Evolutionary conservation across 1,284 basidiomycete species (phyloP), one percentile per base, ranked within the genome.

Genomic region (Leccinum solheimii): DNA sequence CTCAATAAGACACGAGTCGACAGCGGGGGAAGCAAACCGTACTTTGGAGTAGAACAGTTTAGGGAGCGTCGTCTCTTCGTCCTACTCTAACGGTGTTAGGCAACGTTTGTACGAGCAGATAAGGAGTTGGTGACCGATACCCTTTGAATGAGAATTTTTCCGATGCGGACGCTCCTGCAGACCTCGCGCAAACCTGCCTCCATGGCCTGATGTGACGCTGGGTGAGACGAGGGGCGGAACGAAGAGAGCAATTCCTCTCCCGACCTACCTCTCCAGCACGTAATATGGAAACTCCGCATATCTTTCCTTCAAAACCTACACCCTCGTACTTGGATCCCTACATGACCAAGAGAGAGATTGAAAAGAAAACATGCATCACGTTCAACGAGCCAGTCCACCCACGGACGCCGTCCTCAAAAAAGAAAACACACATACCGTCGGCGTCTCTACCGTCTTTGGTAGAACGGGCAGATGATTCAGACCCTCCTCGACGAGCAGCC

Each of bases 401-500:
- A 13, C 21, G 19, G 13, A 48, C 3, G 38, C 21, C 16, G 49
- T 36, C 16, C 38, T 23, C n/a, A 21, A 54, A 11, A 34, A 34
- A 11, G 1, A 13, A 34, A 34, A 34, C 26, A 6, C 6, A 76
- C 79, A 75, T 68, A 84, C 91, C 21, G 91, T 94, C 2, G 91
- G 91, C 0, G 92, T 94, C 72, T 87, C 81, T 21, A 94, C 86
- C 3, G 86, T 89, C 79, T 93, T 92, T 43, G 91, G 86, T 14
- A 95, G 78, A 30, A 98, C 95, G 1, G 97, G 97, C 8, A 99
- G 82, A 76, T 98, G 95, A 77, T 99, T 98, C 62, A 98, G 79
- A n/a, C 96, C 93, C 80, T 91, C 90, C 73, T 92, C 90, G 38
- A 91, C 88, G 57, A 91, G 81, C 61, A 91, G 71, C 52, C 90